A percentile compares a stretch with the other conserved stretches of the same genome.
Conservation (phyloP, 805 yeast species). For the Starmerella tilneyi region DNA sequence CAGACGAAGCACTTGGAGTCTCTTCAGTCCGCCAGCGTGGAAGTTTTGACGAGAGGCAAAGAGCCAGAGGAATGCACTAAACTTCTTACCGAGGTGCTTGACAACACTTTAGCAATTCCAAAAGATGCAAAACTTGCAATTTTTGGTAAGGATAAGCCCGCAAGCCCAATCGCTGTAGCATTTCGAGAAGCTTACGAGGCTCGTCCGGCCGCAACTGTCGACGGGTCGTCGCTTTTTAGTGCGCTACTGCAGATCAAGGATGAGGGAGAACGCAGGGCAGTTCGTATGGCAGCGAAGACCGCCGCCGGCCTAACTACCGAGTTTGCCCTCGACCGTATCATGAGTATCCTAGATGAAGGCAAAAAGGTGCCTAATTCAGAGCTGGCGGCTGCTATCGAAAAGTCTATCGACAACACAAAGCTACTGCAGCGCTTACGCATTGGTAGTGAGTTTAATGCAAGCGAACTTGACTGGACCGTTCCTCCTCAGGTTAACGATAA, state of each 20-base stretch:
- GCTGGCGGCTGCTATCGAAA: constrained; percentile 66
- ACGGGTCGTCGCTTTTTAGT: constrained; percentile 45
- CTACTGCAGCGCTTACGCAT: constrained; percentile 51
- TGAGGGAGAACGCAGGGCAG: constrained; percentile 55
- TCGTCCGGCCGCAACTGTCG: constrained; percentile 30
- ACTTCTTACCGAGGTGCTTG: constrained; percentile 50
- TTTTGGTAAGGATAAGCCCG: constrained; percentile 64
- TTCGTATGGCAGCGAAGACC: constrained; percentile 64
- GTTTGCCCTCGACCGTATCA: constrained; percentile 77
- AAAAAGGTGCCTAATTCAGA: constrained; percentile 59
- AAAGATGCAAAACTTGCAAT: constrained; percentile 47
- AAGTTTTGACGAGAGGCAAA: constrained; percentile 67
- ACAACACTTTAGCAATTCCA: constrained; percentile 25
- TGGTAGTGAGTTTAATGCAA: constrained; percentile 63
- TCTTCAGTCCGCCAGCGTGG: constrained; percentile 40
- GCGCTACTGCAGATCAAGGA: constrained; percentile 65
- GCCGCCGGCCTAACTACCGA: constrained; percentile 66
- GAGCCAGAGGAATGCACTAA: constrained; percentile 65
- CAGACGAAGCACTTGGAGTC: constrained; percentile 71
- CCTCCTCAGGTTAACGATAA: constrained; percentile 81
- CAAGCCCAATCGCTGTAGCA: constrained; percentile 64
- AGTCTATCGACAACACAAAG: constrained; percentile 66
- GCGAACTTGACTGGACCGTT: constrained; percentile 83
- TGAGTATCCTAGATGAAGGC: constrained; percentile 78
- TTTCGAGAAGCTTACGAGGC: constrained; percentile 33